Base-by-base conservation (phyloP, 805 yeast genomes). In the Yarrowia sp. region DNA sequence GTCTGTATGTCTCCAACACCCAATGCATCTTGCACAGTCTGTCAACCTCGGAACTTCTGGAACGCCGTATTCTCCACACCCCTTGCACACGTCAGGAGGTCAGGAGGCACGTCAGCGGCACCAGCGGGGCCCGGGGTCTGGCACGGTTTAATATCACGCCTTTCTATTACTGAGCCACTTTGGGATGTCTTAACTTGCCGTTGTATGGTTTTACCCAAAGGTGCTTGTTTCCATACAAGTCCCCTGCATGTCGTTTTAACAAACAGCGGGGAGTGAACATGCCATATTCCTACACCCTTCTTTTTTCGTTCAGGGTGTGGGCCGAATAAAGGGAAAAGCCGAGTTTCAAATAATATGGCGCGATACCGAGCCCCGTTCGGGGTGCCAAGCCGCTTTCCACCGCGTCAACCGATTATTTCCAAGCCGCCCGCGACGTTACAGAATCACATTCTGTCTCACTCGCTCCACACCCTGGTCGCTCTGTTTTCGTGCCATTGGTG, bases 401-500 rank as follows among this genome's bases (percentile, higher is more conserved):
- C 4, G 32, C 32, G 7, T 5, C 32, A 26, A 26, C 32, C 7
- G 7, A 26, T 26, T 26, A 26, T 26, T 42, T 42, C 22, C 32
- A 52, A 36, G n/a, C 58, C 32, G 26, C 46, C 45, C 16, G 49
- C 26, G 32, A 26, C 32, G 32, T 26, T 26, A 26, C 26, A 56
- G n/a, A 56, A 56, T 56, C 63, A 56, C 63, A 26, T 56, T 56
- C 63, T 56, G 63, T 56, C 26, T 56, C 63, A 56, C 38, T 42
- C 26, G 40, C 10, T 16, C 12, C 40, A 43, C 50, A 59, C 65
- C 65, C 65, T 35, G 35, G 65, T 59, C 65, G 65, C 42, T 32
- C 65, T 59, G 65, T 59, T 59, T 59, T 59, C 65, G 65, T 45
- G 65, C 63, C 63, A 56, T 41, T 38, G 48, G 63, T 42, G 63